A percentile compares a stretch with the other conserved stretches of the same genome.
These are phyloP conservation scores for Tanacetum coccineum DNA, from an alignment of 129 eudicot genomes.

Conservation along the genomic window DNA sequence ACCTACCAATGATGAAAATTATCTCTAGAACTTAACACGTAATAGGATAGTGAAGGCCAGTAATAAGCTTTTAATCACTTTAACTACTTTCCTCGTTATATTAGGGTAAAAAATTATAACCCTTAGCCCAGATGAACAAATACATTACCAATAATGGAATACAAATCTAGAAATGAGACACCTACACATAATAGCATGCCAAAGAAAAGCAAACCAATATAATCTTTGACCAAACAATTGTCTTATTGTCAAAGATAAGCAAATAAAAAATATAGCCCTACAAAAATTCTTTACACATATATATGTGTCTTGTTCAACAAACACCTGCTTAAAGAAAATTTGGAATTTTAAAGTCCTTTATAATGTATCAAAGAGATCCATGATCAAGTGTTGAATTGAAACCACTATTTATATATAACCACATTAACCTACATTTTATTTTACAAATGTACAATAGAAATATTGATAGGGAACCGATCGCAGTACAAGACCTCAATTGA, in stretches of 20 bases:
- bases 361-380: constrained; percentile 16
- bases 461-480: too few species aligned
- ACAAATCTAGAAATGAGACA: constrained; percentile 1
- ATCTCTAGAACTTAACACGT: too few species aligned
- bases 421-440: too few species aligned
- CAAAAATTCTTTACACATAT: not conserved
- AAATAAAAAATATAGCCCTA: constrained; percentile 2
- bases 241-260: constrained; percentile 32
- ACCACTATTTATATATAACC: not conserved
- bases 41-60: too few species aligned
- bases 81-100: too few species aligned
- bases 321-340: not conserved
- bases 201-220: not conserved
- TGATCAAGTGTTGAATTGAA: constrained; percentile 1
- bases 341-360: not conserved
- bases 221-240: not conserved
- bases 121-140: too few species aligned
- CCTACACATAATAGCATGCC: not conserved
- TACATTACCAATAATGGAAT: not conserved
- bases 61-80: too few species aligned
- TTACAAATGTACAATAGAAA: too few species aligned
- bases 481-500: too few species aligned
- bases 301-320: constrained; percentile 14
- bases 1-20: too few species aligned
- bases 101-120: too few species aligned